Evolutionary conservation across 352 stramenopile species (phyloP).

Genomic region (Phytophthora tentaculata): DNA sequence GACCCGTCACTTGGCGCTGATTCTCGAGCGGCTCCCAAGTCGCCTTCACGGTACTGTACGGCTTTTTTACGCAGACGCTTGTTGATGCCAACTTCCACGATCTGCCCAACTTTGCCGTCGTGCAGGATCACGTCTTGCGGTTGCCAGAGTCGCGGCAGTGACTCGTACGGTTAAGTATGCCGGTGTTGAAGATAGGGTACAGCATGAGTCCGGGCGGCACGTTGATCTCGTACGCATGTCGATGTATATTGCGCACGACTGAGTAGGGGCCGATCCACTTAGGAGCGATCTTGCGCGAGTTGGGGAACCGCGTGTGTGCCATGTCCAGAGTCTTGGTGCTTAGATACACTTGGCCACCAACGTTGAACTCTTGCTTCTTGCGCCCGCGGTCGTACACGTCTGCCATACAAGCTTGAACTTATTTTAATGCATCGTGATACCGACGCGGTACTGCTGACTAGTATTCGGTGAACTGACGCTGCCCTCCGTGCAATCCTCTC

Average conservation of each 20-base stretch:
- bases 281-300: background rate
- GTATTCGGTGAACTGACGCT: background rate
- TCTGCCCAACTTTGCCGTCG: background rate
- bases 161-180: constrained; percentile 3
- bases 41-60: too few relatives aligned
- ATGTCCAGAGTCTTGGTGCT: constrained; percentile 4
- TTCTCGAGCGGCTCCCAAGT: too few relatives aligned
- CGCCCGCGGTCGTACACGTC: constrained; percentile 13
- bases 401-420: constrained; percentile 4
- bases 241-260: background rate
- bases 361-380: constrained; percentile 8
- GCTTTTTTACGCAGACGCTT: too few relatives aligned
- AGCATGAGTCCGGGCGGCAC: background rate
- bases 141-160: background rate
- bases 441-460: constrained; percentile 7
- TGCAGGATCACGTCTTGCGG: background rate
- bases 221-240: constrained; percentile 6
- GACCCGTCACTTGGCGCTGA: too few relatives aligned
- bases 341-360: background rate
- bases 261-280: constrained; percentile 11
- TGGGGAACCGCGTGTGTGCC: constrained; percentile 2
- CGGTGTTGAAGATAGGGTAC: constrained; percentile 7
- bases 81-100: background rate
- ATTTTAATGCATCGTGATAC: constrained; percentile 13
- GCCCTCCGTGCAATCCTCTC: background rate